These are phyloP conservation scores for Rhynchosporium graminicola DNA, from an alignment of 2,329 filamentous ascomycete genomes.

Conservation along the genomic window DNA sequence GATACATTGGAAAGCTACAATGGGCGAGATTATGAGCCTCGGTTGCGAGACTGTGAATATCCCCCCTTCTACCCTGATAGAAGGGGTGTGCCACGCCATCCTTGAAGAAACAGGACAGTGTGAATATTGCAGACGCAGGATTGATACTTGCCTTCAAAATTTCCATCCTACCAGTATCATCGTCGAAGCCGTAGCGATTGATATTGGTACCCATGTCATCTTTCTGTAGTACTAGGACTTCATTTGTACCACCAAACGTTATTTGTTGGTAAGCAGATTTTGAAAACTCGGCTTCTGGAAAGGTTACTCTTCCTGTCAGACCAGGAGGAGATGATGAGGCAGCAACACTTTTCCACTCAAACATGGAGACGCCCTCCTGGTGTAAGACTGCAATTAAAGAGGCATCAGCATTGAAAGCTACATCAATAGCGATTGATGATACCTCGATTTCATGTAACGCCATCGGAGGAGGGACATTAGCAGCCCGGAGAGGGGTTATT, in stretches of 20 bases:
- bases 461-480: slow-evolving; percentile 93
- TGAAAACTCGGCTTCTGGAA: slow-evolving; percentile 38
- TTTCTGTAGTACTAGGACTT: slow-evolving; percentile 32
- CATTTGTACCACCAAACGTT: slow-evolving; percentile 31
- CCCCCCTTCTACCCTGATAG: slow-evolving; percentile 35
- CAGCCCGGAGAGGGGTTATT: slow-evolving; percentile 78
- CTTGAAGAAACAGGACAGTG: slow-evolving; percentile 34
- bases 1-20: slow-evolving; percentile 37
- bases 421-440: slow-evolving; percentile 67
- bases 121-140: slow-evolving; percentile 26
- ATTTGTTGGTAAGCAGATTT: slow-evolving; percentile 35
- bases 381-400: slow-evolving; percentile 73
- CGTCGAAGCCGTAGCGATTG: slow-evolving; percentile 34
- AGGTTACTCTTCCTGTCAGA: slow-evolving; percentile 45
- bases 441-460: slow-evolving; percentile 72
- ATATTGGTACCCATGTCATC: slow-evolving; percentile 25
- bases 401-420: slow-evolving; percentile 68
- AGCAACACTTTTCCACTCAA: slow-evolving; percentile 65
- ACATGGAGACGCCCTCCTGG: slow-evolving; percentile 64
- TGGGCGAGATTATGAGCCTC: slow-evolving; percentile 32
- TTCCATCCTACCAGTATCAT: slow-evolving; percentile 36
- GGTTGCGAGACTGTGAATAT: slow-evolving; percentile 36
- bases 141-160: slow-evolving; percentile 21
- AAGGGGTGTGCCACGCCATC: slow-evolving; percentile 33
- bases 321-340: slow-evolving; percentile 50